Conservation (phyloP, 257 asterid species). For the Capsicum rhomboideum region DNA sequence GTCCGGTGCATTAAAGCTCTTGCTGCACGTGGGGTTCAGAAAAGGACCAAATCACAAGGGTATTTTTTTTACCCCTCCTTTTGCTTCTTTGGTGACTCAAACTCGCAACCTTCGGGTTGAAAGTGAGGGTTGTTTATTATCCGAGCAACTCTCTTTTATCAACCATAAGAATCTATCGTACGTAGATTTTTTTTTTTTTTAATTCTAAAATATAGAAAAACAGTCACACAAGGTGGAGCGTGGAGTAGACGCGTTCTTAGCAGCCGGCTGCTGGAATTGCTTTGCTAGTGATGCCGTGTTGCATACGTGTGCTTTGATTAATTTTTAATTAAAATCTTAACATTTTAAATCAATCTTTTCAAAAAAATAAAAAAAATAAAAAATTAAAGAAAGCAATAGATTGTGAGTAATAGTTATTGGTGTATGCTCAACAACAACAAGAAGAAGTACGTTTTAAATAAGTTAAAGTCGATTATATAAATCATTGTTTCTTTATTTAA, state of each 20-base stretch:
- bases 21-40: too few species aligned
- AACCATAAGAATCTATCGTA: too few species aligned
- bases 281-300: background rate
- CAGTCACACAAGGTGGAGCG: constrained; percentile 7
- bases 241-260: background rate
- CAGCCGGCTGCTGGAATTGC: constrained; percentile 1
- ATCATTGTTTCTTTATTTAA: background rate
- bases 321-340: background rate
- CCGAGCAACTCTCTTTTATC: too few species aligned
- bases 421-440: background rate
- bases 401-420: accelerated
- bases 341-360: background rate
- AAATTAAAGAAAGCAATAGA: too few species aligned
- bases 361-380: too few species aligned
- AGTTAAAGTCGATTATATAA: background rate
- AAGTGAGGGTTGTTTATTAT: too few species aligned
- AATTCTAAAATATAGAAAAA: background rate
- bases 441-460: background rate
- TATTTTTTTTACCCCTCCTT: too few species aligned
- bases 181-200: too few species aligned
- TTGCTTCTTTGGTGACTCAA: too few species aligned
- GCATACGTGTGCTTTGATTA: background rate
- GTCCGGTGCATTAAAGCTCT: too few species aligned
- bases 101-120: too few species aligned
- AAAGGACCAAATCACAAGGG: too few species aligned